phyloP scores from a whole-genome alignment of 495 filamentous ascomycete genomes.

The Cryomyces minteri region DNA sequence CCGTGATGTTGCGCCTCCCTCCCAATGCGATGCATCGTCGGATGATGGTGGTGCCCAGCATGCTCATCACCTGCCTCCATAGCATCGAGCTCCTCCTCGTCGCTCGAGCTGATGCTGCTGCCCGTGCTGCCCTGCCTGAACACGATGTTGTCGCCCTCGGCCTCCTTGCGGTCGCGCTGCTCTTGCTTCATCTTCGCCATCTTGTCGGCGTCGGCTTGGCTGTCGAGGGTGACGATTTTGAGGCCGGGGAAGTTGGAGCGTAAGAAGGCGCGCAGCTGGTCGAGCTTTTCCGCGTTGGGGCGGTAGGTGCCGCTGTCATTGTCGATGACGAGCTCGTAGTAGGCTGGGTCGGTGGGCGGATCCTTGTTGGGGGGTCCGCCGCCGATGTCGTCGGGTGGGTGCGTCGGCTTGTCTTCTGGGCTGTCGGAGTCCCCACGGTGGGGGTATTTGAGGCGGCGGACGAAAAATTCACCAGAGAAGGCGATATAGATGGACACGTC shows the following conservation, averaged over 20 bases:
- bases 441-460: slow-evolving; percentile 40
- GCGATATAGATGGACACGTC: slow-evolving; percentile 80
- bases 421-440: slow-evolving; percentile 6
- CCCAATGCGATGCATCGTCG: not conserved
- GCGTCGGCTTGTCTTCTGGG: slow-evolving; percentile 1
- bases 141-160: slow-evolving; percentile 37
- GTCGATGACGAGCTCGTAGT: slow-evolving; percentile 83
- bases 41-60: no score
- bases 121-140: slow-evolving; percentile 46
- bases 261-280: slow-evolving; percentile 49
- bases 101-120: slow-evolving; percentile 44
- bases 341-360: slow-evolving; percentile 33
- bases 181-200: slow-evolving; percentile 43
- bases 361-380: slow-evolving; percentile 20
- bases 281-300: slow-evolving; percentile 56
- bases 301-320: slow-evolving; percentile 91
- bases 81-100: slow-evolving; percentile 53
- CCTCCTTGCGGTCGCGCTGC: slow-evolving; percentile 43
- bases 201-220: slow-evolving; percentile 40
- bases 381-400: slow-evolving; percentile 23
- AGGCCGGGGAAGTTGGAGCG: slow-evolving; percentile 54
- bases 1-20: not conserved
- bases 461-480: slow-evolving; percentile 83
- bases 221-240: slow-evolving; percentile 48
- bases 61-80: slow-evolving; percentile 14